Base-by-base conservation (phyloP, 345 rosid species). In the Kernera saxatilis region DNA sequence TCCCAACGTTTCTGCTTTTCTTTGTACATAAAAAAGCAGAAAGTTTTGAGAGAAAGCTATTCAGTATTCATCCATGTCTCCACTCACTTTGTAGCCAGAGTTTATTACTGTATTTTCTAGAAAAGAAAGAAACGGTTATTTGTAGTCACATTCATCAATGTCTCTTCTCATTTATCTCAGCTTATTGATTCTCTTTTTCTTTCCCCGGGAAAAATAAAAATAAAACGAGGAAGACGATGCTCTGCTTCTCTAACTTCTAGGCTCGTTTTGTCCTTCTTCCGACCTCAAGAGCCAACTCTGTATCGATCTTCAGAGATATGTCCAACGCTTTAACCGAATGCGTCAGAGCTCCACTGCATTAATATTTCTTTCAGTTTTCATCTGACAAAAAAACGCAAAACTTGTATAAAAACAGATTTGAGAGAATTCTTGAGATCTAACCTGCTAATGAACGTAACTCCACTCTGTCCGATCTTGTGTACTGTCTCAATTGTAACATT, bases 381-480 rank as follows among this genome's bases (percentile, higher is more conserved):
- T 13, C 35, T 32, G 11, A 61, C 58, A 44, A 53, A 26, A 25
- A 33, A 30, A 3, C 1, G n/a, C 21, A 23, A 50, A 17, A 18
- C 21, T 39, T 37, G 39, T 8, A 36, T 17, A 7, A 14, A 11
- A 55, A 23, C 27, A 39, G 36, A 21, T 15, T 54, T 2, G 9
- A 10, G 33, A 62, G 6, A 5, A n/a, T 21, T 30, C 23, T 65
- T 46, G 53, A 54, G 17, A 5, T 30, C 13, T n/a, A 82, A 85
- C 97, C 98, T 89, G 46, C 97, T 91, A 71, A 94, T 86, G 87
- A 80, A 89, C 77, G 97, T 85, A 48, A 94, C 99, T 60, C 98
- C 98, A 48, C 95, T 89, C 74, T 86, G 92, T 75, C 99, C 97
- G 41, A 94, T 94, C 80, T 90, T 82, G 79, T 87, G 89, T 39